Percentiles rank a stretch among this genome's conserved stretches.
phyloP scores from a whole-genome alignment of 139 green algal species.

The Asterochloris sp. region DNA sequence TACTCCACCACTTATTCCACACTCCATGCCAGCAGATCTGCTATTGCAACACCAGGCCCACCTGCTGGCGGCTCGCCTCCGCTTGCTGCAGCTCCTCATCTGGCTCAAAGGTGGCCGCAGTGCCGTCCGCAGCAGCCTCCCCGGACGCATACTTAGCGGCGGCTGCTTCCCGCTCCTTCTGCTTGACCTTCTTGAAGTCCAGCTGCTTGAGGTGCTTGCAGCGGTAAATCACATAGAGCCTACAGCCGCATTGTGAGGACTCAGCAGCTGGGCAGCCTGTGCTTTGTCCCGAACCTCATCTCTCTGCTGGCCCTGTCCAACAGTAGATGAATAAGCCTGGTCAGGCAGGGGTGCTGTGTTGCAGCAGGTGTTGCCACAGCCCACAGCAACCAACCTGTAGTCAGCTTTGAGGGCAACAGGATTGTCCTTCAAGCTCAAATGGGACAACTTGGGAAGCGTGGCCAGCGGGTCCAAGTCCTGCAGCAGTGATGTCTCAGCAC shows the following conservation, averaged over 20 bases:
- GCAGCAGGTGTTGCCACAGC: too few relatives aligned
- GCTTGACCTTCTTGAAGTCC: conserved; percentile 95
- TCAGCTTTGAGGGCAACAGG: conserved; percentile 75
- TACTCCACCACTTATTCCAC: too few relatives aligned
- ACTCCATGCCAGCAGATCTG: too few relatives aligned
- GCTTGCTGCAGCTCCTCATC: conserved; percentile 59
- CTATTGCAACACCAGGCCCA: too few relatives aligned
- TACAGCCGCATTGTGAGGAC: conserved; percentile 17
- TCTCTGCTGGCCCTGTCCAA: neutral
- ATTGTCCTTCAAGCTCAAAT: conserved; percentile 90
- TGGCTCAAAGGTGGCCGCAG: conserved; percentile 68
- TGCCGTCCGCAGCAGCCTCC: conserved; percentile 27
- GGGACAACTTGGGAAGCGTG: conserved; percentile 59
- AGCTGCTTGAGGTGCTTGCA: conserved; percentile 80
- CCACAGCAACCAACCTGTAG: conserved; percentile 62
- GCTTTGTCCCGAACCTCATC: neutral
- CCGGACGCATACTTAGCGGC: conserved; percentile 31
- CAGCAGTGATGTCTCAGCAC: neutral
- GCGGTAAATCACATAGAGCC: conserved; percentile 81
- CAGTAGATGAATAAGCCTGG: neutral
- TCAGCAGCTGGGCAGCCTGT: too few relatives aligned
- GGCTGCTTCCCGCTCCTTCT: conserved; percentile 79
- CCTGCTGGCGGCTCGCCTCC: conserved; percentile 11
- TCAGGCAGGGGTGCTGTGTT: too few relatives aligned
- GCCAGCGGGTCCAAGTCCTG: conserved; percentile 88